A percentile compares a stretch with the other conserved stretches of the same genome.
These are phyloP conservation scores for Apiospora sp. DNA, from an alignment of 2,329 filamentous ascomycete genomes.

Conservation along the genomic window DNA sequence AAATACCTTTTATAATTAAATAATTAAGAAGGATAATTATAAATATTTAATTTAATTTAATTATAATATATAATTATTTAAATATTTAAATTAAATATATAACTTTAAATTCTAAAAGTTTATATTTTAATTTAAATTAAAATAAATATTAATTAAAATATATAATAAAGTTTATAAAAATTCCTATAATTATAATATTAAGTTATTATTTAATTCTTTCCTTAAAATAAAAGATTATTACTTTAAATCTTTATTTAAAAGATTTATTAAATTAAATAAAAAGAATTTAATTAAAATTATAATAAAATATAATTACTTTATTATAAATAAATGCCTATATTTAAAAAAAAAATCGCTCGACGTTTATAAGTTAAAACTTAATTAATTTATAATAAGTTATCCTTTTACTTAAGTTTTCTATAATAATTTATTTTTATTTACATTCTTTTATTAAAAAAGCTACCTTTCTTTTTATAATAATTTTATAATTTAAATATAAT, in stretches of 20 bases:
- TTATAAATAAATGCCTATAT: background rate
- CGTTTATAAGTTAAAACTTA: background rate
- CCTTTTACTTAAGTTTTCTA: background rate
- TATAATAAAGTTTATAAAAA: background rate
- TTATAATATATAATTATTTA: background rate
- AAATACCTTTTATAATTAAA: background rate
- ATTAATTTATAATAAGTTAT: background rate
- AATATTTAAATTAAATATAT: background rate
- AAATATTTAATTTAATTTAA: background rate
- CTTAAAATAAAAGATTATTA: no score
- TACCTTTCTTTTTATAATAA: background rate
- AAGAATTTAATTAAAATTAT: background rate
- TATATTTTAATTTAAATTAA: background rate
- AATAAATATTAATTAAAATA: background rate
- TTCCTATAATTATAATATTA: background rate
- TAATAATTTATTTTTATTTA: background rate
- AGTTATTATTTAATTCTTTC: no score
- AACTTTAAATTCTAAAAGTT: background rate
- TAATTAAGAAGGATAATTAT: background rate
- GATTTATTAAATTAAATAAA: background rate
- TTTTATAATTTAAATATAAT: background rate
- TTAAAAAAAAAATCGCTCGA: background rate
- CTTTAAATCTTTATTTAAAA: no score
- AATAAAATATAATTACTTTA: background rate
- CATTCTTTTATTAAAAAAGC: background rate